Conservation (phyloP, 306 rosid species). For the Medicago lupulina region DNA sequence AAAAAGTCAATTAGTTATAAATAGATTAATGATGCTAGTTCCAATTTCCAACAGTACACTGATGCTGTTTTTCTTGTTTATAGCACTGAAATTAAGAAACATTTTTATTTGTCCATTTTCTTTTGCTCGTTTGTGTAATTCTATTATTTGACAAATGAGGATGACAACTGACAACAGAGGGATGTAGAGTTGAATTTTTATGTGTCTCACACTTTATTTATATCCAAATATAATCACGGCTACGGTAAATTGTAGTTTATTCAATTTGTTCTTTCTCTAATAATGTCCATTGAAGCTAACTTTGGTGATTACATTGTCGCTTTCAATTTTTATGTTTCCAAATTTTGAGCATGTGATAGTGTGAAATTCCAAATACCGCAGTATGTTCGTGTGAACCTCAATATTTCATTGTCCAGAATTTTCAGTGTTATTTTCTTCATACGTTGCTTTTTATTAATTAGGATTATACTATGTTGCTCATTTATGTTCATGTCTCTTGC, state of each 20-base stretch:
- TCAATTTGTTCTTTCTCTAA: slow-evolving; percentile 19
- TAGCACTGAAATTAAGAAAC: background rate
- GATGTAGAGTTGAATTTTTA: slow-evolving; percentile 3
- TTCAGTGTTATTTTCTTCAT: slow-evolving; percentile 11
- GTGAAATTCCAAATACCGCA: slow-evolving; percentile 5
- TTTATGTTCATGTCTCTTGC: slow-evolving; percentile 23
- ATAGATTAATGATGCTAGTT: slow-evolving; percentile 10
- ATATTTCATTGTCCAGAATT: slow-evolving; percentile 5
- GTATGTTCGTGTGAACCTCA: slow-evolving; percentile 23
- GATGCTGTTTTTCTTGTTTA: slow-evolving; percentile 4
- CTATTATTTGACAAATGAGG: slow-evolving; percentile 13
- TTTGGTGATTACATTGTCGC: background rate
- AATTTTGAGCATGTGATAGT: slow-evolving; percentile 13
- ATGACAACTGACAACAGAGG: background rate
- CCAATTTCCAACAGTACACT: background rate
- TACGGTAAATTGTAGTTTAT: background rate
- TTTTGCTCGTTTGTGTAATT: background rate
- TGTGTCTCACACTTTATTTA: background rate
- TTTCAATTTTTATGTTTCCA: slow-evolving; percentile 17
- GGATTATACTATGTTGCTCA: slow-evolving; percentile 30
- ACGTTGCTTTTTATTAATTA: background rate
- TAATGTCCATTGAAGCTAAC: slow-evolving; percentile 1
- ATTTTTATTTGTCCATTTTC: background rate
- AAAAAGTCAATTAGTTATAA: background rate
- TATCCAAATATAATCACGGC: background rate